These are phyloP conservation scores for Scutellaria galericulata DNA, from an alignment of 257 asterid species.

Conservation along the genomic window DNA sequence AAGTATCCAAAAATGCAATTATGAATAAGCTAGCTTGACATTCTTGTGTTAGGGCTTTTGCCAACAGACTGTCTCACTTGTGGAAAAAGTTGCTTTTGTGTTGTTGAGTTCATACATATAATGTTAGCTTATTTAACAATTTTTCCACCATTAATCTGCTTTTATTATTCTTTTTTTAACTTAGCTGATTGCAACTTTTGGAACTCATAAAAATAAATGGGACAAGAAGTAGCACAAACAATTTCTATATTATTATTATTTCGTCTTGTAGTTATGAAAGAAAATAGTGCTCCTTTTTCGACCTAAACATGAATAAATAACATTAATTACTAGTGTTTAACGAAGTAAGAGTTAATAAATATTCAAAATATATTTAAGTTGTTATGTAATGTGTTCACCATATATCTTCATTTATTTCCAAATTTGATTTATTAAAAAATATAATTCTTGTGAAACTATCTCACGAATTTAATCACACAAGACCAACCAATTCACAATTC, in stretches of 20 bases:
- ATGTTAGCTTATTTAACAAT: slow-evolving; percentile 15
- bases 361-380: no score
- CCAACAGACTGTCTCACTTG: slow-evolving; percentile 42
- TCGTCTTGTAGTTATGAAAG: background rate
- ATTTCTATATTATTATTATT: background rate
- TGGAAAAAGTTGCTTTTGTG: slow-evolving; percentile 28
- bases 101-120: slow-evolving; percentile 48
- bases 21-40: slow-evolving; percentile 37
- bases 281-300: background rate
- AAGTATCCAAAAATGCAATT: slow-evolving; percentile 31
- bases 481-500: no score
- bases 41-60: slow-evolving; percentile 38
- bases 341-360: no score
- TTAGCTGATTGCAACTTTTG: background rate
- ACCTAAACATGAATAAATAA: background rate
- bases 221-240: slow-evolving; percentile 18
- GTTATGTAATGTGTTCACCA: no score
- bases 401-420: no score
- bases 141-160: slow-evolving; percentile 24
- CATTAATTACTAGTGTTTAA: no score
- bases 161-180: background rate
- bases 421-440: no score
- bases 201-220: background rate
- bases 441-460: no score
- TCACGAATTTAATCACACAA: no score